phyloP scores from a whole-genome alignment of 2,329 filamentous ascomycete species.

The Hortaea sp. region DNA sequence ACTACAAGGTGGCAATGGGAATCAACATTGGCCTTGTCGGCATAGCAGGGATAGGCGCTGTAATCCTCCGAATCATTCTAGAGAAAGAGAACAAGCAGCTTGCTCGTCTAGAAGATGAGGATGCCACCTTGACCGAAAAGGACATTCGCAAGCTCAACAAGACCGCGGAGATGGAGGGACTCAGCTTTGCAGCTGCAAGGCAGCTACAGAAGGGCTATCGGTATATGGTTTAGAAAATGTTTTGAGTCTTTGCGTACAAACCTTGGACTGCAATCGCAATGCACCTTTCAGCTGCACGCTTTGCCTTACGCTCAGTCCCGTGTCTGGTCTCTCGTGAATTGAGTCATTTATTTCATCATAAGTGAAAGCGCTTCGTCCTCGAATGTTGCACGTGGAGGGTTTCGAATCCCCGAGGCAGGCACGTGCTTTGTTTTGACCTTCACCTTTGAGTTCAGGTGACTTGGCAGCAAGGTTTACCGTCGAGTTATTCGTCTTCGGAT shows the following conservation, averaged over 20 bases:
- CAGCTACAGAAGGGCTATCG: slow-evolving; percentile 46
- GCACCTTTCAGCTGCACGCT: too few species aligned
- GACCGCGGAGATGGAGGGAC: slow-evolving; percentile 43
- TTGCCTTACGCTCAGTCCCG: too few species aligned
- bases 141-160: slow-evolving; percentile 39
- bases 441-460: too few species aligned
- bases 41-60: slow-evolving; percentile 17
- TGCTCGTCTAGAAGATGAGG: slow-evolving; percentile 40
- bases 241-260: not conserved
- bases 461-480: too few species aligned
- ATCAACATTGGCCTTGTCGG: slow-evolving; percentile 23
- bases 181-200: slow-evolving; percentile 40
- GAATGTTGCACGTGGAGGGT: too few species aligned
- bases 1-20: slow-evolving; percentile 25
- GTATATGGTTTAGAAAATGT: slow-evolving; percentile 26
- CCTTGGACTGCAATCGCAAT: too few species aligned
- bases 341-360: too few species aligned
- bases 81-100: slow-evolving; percentile 40
- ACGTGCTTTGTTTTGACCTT: too few species aligned
- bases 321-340: too few species aligned
- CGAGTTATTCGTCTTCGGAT: too few species aligned
- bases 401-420: too few species aligned
- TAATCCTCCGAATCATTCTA: slow-evolving; percentile 20
- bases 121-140: slow-evolving; percentile 35
- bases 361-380: too few species aligned